phyloP scores from a whole-genome alignment of 2,329 filamentous ascomycete genomes.

The Periconia sp. region DNA sequence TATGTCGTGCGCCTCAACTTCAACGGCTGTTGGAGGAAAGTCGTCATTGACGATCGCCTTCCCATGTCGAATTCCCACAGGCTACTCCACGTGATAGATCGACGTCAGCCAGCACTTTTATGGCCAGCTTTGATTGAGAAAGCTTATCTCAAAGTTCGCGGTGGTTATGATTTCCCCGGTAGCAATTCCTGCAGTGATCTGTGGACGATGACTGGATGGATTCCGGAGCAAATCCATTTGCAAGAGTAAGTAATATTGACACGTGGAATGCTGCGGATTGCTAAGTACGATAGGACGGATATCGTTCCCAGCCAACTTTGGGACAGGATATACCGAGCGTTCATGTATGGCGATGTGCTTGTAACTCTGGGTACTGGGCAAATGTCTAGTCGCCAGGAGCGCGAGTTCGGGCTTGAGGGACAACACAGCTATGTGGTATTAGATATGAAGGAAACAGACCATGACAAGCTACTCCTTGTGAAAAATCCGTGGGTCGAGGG shows the following conservation, averaged over 20 bases:
- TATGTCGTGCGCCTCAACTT: slow-evolving; percentile 94
- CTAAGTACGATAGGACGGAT: slow-evolving; percentile 62
- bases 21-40: slow-evolving; percentile 87
- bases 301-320: slow-evolving; percentile 75
- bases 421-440: slow-evolving; percentile 95
- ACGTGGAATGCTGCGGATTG: neutral
- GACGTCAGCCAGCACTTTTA: slow-evolving; percentile 75
- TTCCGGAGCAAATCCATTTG: slow-evolving; percentile 91
- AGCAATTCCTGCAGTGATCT: slow-evolving; percentile 96
- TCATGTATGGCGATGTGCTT: slow-evolving; percentile 76
- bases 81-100: slow-evolving; percentile 83
- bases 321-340: slow-evolving; percentile 73
- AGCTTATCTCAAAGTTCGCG: slow-evolving; percentile 91
- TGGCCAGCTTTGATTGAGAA: slow-evolving; percentile 96
- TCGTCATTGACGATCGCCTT: slow-evolving; percentile 85
- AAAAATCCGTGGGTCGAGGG: slow-evolving; percentile 97
- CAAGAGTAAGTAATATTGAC: slow-evolving; percentile 59
- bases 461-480: slow-evolving; percentile 71
- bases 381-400: slow-evolving; percentile 75
- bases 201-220: slow-evolving; percentile 92
- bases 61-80: slow-evolving; percentile 75
- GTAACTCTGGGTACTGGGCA: slow-evolving; percentile 89
- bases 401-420: slow-evolving; percentile 76
- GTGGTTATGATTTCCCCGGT: slow-evolving; percentile 95
- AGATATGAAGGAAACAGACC: slow-evolving; percentile 68